phyloP scores from a whole-genome alignment of 2,329 filamentous ascomycete species.

The Fusarium sp. region DNA sequence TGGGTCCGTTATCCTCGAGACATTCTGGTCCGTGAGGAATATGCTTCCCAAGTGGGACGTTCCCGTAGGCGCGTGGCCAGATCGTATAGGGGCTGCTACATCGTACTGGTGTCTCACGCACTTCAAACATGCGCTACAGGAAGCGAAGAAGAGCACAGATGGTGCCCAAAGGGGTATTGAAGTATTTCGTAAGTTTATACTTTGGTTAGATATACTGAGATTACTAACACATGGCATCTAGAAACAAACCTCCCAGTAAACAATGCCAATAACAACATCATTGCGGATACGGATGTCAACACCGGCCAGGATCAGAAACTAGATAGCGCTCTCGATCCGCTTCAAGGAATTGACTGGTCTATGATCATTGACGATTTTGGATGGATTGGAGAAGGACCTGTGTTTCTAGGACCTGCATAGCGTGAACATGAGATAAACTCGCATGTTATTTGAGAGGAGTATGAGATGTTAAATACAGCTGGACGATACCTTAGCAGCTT shows the following conservation, averaged over 20 bases:
- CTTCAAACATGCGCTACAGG: conserved; percentile 62
- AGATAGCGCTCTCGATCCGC: conserved; percentile 51
- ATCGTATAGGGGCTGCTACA: conserved; percentile 64
- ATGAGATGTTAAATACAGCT: too few species aligned
- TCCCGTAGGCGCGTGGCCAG: conserved; percentile 59
- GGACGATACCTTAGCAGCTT: neutral
- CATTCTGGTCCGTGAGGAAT: conserved; percentile 62
- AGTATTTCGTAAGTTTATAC: conserved; percentile 48
- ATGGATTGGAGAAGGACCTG: conserved; percentile 55
- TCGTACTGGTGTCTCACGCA: conserved; percentile 65
- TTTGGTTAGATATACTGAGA: neutral
- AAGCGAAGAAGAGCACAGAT: conserved; percentile 54
- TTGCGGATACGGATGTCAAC: conserved; percentile 15
- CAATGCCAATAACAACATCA: neutral
- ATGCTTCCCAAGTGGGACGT: conserved; percentile 58
- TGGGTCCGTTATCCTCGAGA: conserved; percentile 63
- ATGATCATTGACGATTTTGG: conserved; percentile 67
- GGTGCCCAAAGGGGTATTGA: conserved; percentile 52
- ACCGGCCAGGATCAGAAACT: conserved; percentile 37
- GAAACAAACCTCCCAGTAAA: conserved; percentile 3
- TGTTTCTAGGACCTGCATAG: conserved; percentile 52
- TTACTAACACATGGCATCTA: conserved; percentile 7
- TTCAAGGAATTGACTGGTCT: conserved; percentile 66
- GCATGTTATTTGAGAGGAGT: too few species aligned
- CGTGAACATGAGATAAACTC: neutral